Conservation (phyloP, 2,329 filamentous ascomycete species). For the Xylariaceae sp. region DNA sequence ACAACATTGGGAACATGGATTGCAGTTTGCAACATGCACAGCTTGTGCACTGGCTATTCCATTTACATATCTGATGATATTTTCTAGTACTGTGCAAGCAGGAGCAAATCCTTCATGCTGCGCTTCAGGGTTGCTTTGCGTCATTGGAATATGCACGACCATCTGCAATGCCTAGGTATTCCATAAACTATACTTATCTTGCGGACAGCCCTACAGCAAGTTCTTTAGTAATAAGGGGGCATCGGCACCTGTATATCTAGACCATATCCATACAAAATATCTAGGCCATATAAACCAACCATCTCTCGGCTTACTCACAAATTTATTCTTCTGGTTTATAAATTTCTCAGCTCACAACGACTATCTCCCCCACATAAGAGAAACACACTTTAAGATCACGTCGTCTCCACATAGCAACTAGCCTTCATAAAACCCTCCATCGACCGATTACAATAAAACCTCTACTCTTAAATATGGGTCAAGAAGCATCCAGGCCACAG, state of each 20-base stretch:
- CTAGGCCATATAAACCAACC: too few species aligned
- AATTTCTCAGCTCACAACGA: neutral
- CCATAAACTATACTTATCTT: slow-evolving; percentile 8
- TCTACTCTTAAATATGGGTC: slow-evolving; percentile 28
- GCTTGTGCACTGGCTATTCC: slow-evolving; percentile 5
- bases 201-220: neutral
- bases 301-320: neutral
- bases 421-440: neutral
- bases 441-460: neutral
- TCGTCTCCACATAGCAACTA: neutral
- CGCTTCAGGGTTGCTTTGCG: slow-evolving; percentile 15
- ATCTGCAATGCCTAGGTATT: slow-evolving; percentile 15
- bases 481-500: slow-evolving; percentile 35
- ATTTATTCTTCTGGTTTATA: neutral
- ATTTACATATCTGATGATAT: slow-evolving; percentile 14
- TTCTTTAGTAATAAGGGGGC: slow-evolving; percentile 21
- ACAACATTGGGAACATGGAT: slow-evolving; percentile 21
- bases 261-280: slow-evolving; percentile 9
- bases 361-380: neutral
- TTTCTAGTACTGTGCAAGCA: neutral
- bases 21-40: slow-evolving; percentile 22
- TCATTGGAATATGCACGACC: slow-evolving; percentile 15
- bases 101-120: neutral
- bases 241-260: neutral
- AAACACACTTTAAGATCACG: neutral